Percentiles rank a stretch among this genome's conserved stretches.
Conservation (phyloP, 2,329 filamentous ascomycete genomes). For the Colletotrichum orbiculare region DNA sequence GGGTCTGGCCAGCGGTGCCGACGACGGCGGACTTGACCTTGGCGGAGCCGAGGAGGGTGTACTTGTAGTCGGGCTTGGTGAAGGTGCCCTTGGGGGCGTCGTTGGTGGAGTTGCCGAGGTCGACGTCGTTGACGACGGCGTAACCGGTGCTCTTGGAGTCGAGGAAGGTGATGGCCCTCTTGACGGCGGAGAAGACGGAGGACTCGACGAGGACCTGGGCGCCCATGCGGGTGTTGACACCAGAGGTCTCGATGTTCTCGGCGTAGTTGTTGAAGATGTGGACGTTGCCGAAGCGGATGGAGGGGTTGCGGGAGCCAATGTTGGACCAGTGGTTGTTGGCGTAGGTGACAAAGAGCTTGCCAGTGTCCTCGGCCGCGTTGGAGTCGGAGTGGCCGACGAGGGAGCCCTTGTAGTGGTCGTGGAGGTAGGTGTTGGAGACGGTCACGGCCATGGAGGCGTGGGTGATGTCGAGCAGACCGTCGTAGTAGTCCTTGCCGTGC, state of each 20-base stretch:
- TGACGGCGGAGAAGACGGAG: constrained; percentile 58
- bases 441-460: constrained; percentile 73
- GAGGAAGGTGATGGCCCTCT: constrained; percentile 49
- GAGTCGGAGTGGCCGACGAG: constrained; percentile 70
- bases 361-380: constrained; percentile 68
- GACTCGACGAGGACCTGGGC: constrained; percentile 71
- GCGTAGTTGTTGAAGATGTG: constrained; percentile 67
- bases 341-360: constrained; percentile 72
- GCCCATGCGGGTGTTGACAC: constrained; percentile 67
- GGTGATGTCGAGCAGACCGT: constrained; percentile 72
- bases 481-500: constrained; percentile 76
- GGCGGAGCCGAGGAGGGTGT: constrained; percentile 56
- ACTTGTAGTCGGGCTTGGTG: constrained; percentile 62
- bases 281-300: constrained; percentile 72
- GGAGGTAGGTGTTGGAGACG: constrained; percentile 51
- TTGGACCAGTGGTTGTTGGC: constrained; percentile 74
- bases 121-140: constrained; percentile 54
- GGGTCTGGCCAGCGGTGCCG: constrained; percentile 51
- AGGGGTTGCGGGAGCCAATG: constrained; percentile 72
- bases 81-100: constrained; percentile 62
- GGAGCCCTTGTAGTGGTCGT: constrained; percentile 67
- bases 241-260: constrained; percentile 53
- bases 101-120: constrained; percentile 57
- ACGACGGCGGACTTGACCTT: constrained; percentile 58
- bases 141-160: constrained; percentile 56